Evolutionary conservation across 2,329 filamentous ascomycete species (phyloP).

Genomic region (Venturia pyrina): DNA sequence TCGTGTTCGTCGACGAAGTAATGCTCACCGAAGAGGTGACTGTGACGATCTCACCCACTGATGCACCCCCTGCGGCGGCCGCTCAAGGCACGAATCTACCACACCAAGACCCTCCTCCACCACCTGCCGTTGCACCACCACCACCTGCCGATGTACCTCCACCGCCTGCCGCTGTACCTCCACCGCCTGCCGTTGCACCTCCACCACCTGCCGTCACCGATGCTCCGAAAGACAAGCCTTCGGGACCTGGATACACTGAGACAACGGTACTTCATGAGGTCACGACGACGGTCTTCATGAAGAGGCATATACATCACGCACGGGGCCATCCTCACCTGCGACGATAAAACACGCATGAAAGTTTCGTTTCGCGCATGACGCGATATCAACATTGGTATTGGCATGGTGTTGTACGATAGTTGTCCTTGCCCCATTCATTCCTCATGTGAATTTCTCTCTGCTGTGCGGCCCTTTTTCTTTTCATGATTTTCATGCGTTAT

Average conservation of each 20-base stretch:
- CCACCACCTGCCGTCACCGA: too few relatives aligned
- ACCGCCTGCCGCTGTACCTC: background rate
- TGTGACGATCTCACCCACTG: background rate
- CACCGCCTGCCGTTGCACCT: background rate
- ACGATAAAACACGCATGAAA: background rate
- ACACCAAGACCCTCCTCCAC: background rate
- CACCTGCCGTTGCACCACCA: background rate
- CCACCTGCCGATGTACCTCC: too few relatives aligned
- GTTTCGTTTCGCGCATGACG: too few relatives aligned
- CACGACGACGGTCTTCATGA: background rate
- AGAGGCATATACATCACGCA: background rate
- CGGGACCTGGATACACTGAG: background rate
- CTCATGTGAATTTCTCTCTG: too few relatives aligned
- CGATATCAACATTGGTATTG: too few relatives aligned
- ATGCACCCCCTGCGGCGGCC: background rate
- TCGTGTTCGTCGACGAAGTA: background rate
- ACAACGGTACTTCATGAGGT: background rate
- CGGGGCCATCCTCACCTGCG: background rate
- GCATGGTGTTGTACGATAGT: too few relatives aligned
- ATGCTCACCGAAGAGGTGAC: background rate
- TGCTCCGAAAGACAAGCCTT: background rate
- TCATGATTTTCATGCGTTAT: too few relatives aligned
- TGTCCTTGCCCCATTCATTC: too few relatives aligned
- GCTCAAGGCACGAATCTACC: background rate
- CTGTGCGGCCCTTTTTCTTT: too few relatives aligned